Percentiles rank a stretch among this genome's conserved stretches.
These are phyloP conservation scores for Ramalina intermedia DNA, from an alignment of 495 filamentous ascomycete genomes.

Conservation along the genomic window DNA sequence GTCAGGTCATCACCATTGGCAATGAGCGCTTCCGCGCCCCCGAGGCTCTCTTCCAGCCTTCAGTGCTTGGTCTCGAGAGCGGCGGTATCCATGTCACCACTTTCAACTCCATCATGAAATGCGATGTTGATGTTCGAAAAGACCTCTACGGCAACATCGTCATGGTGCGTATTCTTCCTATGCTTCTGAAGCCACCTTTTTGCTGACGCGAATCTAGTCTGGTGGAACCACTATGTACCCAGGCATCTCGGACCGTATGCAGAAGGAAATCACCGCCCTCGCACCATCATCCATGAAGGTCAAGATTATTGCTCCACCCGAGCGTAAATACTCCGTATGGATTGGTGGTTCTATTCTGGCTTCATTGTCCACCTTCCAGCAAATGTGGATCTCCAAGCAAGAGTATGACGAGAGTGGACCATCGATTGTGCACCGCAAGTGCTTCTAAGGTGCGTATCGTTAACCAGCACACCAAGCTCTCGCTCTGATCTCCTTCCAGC, in stretches of 20 bases:
- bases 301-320: slow-evolving; percentile 64
- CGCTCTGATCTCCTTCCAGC: neutral
- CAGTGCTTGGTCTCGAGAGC: slow-evolving; percentile 92
- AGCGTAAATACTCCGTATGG: slow-evolving; percentile 90
- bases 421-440: slow-evolving; percentile 99
- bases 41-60: slow-evolving; percentile 98
- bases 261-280: slow-evolving; percentile 99
- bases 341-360: slow-evolving; percentile 99
- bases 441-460: slow-evolving; percentile 68
- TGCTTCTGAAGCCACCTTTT: neutral
- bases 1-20: slow-evolving; percentile 99
- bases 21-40: slow-evolving; percentile 99
- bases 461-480: neutral
- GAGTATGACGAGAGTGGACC: slow-evolving; percentile 99
- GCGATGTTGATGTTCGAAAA: slow-evolving; percentile 98
- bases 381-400: slow-evolving; percentile 99
- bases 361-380: slow-evolving; percentile 99
- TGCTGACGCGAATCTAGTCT: slow-evolving; percentile 41
- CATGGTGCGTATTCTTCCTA: slow-evolving; percentile 54
- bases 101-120: slow-evolving; percentile 99
- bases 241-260: slow-evolving; percentile 99
- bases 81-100: slow-evolving; percentile 99
- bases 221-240: slow-evolving; percentile 99
- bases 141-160: slow-evolving; percentile 99
- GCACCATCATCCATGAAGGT: slow-evolving; percentile 89